These are phyloP conservation scores for Lentinula aciculospora DNA, from an alignment of 768 basidiomycete species.

Conservation along the genomic window DNA sequence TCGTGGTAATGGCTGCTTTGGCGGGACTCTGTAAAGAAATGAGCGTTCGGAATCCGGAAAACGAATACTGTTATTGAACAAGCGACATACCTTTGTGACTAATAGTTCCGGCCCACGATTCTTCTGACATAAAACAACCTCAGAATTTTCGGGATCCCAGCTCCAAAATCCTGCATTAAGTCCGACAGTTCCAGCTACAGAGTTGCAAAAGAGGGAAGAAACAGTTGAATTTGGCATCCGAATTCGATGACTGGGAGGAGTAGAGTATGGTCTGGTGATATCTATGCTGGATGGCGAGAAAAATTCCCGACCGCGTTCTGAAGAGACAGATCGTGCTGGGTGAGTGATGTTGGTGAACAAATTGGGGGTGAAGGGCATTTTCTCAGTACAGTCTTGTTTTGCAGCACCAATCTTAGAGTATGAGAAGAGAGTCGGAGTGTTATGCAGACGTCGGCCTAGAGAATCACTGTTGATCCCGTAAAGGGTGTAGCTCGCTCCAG, in stretches of 20 bases:
- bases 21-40: not conserved
- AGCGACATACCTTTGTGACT: not conserved
- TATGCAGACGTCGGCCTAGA: too few relatives aligned
- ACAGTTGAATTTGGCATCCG: not conserved
- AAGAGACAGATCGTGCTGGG: not conserved
- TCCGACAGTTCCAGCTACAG: not conserved
- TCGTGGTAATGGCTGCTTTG: not conserved
- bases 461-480: too few relatives aligned
- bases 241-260: not conserved
- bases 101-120: not conserved
- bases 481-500: too few relatives aligned
- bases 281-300: not conserved
- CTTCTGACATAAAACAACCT: not conserved
- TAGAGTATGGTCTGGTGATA: not conserved
- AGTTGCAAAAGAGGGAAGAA: not conserved
- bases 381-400: too few relatives aligned
- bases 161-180: not conserved
- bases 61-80: not conserved
- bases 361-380: not conserved
- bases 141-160: not conserved
- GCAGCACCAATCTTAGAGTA: too few relatives aligned
- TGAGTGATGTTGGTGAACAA: not conserved
- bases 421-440: too few relatives aligned
- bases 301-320: not conserved
- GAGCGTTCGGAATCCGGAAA: too few relatives aligned